Base-by-base conservation (phyloP, 306 rosid species). In the Vigna trinervia region DNA sequence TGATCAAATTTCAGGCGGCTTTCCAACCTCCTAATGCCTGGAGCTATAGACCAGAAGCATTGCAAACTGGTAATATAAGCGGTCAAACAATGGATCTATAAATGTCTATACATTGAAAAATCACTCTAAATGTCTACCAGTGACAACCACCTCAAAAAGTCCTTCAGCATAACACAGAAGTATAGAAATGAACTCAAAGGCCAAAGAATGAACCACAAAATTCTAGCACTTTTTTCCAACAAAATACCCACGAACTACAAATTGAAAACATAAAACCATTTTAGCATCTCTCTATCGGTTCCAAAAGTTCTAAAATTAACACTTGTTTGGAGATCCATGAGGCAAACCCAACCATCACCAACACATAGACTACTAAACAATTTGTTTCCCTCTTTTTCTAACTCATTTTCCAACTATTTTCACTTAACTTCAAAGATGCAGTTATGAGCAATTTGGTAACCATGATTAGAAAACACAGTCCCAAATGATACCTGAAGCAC, bases 401-500 rank as follows among this genome's bases (percentile, higher is more conserved):
- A 51, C 32, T 61, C 26, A 13, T 38, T 15, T 79, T 30, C 54
- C 48, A 30, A 72, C 57, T 60, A 43, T 30, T 72, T 5, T 63
- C 26, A 14, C 52, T 20, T 30, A 32, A 43, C 39, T 22, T 61
- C 8, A 23, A 28, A 43, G 52, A 53, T 12, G 30, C 30, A 22
- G 7, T 39, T 57, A 8, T 32, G 13, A 22, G 48, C 63, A 41
- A 64, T 41, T 53, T 30, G 53, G 13, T 51, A 22, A 38, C 54
- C 53, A 63, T 64, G 70, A 53, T 26, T 14, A 51, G 61, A 80
- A 60, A 38, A 11, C 48, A 78, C 61, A 19, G 23, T 62, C 48
- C 74, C 69, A 77, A 58, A 69, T 38, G 59, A 82, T 82, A 94
- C 98, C 98, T 90, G 96, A 84, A 94, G 96, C 54, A 92, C 97